These are phyloP conservation scores for Artemisia argyi DNA, from an alignment of 129 eudicot species.

Conservation along the genomic window DNA sequence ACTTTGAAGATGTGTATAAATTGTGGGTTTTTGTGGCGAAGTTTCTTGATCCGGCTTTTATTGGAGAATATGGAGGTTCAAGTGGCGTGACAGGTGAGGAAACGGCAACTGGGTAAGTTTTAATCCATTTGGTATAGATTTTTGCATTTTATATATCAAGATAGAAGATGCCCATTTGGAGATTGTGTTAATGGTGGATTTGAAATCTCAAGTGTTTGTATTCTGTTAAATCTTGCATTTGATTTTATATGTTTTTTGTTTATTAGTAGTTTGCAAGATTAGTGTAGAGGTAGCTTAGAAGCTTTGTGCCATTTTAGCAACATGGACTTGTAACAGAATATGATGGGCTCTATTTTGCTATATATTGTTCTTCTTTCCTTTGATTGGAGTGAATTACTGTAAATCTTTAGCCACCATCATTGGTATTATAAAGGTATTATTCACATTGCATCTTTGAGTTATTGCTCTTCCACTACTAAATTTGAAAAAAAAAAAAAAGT, in stretches of 20 bases:
- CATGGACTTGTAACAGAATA: slow-evolving; percentile 11
- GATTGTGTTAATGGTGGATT: slow-evolving; percentile 28
- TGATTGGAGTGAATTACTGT: neutral
- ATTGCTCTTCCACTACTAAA: neutral
- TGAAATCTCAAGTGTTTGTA: slow-evolving; percentile 27
- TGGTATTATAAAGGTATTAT: neutral
- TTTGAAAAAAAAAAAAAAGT: neutral
- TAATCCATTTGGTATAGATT: slow-evolving; percentile 18
- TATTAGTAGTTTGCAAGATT: slow-evolving; percentile 25
- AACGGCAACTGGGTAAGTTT: slow-evolving; percentile 24
- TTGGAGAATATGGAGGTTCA: slow-evolving; percentile 27
- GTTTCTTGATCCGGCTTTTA: slow-evolving; percentile 35
- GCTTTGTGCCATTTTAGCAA: slow-evolving; percentile 16
- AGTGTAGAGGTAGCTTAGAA: slow-evolving; percentile 25
- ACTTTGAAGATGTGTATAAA: slow-evolving; percentile 45
- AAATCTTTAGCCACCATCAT: neutral
- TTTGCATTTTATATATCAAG: slow-evolving; percentile 20
- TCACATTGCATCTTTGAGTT: neutral
- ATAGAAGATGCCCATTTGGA: slow-evolving; percentile 20
- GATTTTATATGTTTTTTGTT: slow-evolving; percentile 24
- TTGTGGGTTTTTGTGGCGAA: slow-evolving; percentile 46
- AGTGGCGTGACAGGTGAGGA: slow-evolving; percentile 21
- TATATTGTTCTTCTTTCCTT: neutral
- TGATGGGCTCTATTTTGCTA: slow-evolving; percentile 21
- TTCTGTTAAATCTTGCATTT: slow-evolving; percentile 31